Percentiles rank a stretch among this genome's conserved stretches.
phyloP scores from a whole-genome alignment of 2,329 filamentous ascomycete species.

The Lachnellula hyalina region DNA sequence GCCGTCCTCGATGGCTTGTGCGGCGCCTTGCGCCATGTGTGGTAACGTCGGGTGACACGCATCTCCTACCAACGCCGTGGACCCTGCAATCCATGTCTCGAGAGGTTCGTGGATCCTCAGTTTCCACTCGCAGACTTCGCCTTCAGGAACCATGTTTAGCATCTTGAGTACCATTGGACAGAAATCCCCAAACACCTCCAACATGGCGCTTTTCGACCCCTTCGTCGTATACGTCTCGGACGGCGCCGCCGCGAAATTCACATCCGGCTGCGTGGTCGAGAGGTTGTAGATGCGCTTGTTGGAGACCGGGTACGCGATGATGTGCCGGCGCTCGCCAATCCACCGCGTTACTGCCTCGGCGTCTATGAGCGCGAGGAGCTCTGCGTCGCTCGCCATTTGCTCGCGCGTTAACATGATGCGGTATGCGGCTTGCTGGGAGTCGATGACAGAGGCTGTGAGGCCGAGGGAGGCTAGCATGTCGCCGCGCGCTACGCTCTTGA shows the following conservation, averaged over 20 bases:
- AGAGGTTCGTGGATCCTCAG: slow-evolving; percentile 54
- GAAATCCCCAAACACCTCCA: slow-evolving; percentile 57
- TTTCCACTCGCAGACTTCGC: slow-evolving; percentile 61
- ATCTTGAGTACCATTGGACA: slow-evolving; percentile 54
- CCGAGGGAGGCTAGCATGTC: slow-evolving; percentile 49
- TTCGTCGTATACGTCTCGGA: slow-evolving; percentile 58
- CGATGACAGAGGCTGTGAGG: slow-evolving; percentile 45
- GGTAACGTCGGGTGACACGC: slow-evolving; percentile 64
- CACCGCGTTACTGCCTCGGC: slow-evolving; percentile 64
- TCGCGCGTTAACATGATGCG: slow-evolving; percentile 69
- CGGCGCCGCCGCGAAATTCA: slow-evolving; percentile 52
- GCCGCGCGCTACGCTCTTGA: slow-evolving; percentile 47
- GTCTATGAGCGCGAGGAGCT: slow-evolving; percentile 62
- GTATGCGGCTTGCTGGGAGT: slow-evolving; percentile 73
- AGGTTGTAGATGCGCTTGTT: slow-evolving; percentile 62
- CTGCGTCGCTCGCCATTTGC: slow-evolving; percentile 61
- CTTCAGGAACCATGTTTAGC: slow-evolving; percentile 55
- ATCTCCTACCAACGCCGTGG: slow-evolving; percentile 55
- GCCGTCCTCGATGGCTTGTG: slow-evolving; percentile 64
- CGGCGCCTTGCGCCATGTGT: slow-evolving; percentile 62
- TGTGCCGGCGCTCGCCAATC: slow-evolving; percentile 70
- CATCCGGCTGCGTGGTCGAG: slow-evolving; percentile 56
- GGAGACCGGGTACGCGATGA: slow-evolving; percentile 72
- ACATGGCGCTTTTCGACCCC: slow-evolving; percentile 55
- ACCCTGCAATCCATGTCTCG: slow-evolving; percentile 52